phyloP scores from a whole-genome alignment of 192 early-diverging fungal genomes.

The Rhizophagus sp. region DNA sequence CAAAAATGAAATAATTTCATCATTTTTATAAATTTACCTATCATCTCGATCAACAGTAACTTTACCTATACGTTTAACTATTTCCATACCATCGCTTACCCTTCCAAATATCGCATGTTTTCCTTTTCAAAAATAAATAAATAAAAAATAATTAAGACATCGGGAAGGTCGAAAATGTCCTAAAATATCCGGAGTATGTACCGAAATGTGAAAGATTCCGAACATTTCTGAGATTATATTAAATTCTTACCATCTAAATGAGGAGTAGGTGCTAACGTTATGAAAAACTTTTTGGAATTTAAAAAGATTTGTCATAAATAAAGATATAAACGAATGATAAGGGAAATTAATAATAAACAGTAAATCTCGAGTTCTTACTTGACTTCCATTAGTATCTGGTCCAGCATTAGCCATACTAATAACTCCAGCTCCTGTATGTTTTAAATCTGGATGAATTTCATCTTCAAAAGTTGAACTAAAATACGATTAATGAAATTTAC shows the following conservation, averaged over 20 bases:
- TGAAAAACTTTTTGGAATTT: slow-evolving; percentile 68
- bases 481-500: neutral
- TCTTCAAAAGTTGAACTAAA: slow-evolving; percentile 58
- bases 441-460: slow-evolving; percentile 73
- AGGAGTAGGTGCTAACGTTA: slow-evolving; percentile 87
- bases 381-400: slow-evolving; percentile 64
- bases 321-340: slow-evolving; percentile 19
- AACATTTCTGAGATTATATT: too few relatives aligned
- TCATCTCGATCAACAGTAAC: slow-evolving; percentile 61
- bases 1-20: neutral
- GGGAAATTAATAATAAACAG: neutral
- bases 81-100: slow-evolving; percentile 74
- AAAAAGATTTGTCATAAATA: neutral
- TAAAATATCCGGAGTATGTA: too few relatives aligned
- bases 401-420: slow-evolving; percentile 88
- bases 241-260: slow-evolving; percentile 71
- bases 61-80: slow-evolving; percentile 79
- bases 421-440: slow-evolving; percentile 89
- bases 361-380: slow-evolving; percentile 36
- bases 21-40: slow-evolving; percentile 34
- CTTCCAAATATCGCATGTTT: slow-evolving; percentile 93
- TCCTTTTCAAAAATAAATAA: slow-evolving; percentile 48
- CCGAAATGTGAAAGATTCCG: too few relatives aligned
- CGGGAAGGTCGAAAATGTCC: too few relatives aligned
- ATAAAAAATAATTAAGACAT: slow-evolving; percentile 27